Conservation (phyloP, 768 basidiomycete species). For the Hericium alpestre region DNA sequence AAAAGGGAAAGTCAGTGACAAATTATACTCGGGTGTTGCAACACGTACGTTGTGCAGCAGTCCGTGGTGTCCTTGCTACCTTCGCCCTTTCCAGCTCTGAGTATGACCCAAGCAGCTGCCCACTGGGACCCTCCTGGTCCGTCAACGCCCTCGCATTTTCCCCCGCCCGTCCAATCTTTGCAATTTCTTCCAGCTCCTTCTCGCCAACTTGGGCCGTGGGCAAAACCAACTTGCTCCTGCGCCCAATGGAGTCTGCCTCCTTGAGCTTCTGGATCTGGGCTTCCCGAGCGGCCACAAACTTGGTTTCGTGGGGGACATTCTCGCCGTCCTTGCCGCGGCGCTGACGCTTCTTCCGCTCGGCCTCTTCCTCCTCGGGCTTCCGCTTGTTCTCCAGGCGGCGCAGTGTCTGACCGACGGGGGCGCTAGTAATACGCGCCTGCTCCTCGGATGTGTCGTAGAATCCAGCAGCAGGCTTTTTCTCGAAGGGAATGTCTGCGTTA, state of each 20-base stretch:
- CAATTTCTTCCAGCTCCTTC: slow-evolving; percentile 90
- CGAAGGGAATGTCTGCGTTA: slow-evolving; percentile 97
- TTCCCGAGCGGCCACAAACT: slow-evolving; percentile 93
- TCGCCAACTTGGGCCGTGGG: slow-evolving; percentile 92
- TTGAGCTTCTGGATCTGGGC: slow-evolving; percentile 97
- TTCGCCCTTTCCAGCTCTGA: slow-evolving; percentile 78
- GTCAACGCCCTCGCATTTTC: slow-evolving; percentile 84
- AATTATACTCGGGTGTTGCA: slow-evolving; percentile 2
- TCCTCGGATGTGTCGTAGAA: slow-evolving; percentile 98
- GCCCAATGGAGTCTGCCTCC: slow-evolving; percentile 91
- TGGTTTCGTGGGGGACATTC: slow-evolving; percentile 61
- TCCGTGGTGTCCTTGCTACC: slow-evolving; percentile 91
- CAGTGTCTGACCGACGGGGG: slow-evolving; percentile 84
- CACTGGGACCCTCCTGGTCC: slow-evolving; percentile 75
- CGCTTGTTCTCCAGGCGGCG: slow-evolving; percentile 94
- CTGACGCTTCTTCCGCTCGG: slow-evolving; percentile 83
- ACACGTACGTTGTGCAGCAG: slow-evolving; percentile 72
- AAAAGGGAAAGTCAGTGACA: slow-evolving; percentile 4
- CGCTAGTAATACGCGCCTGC: slow-evolving; percentile 73
- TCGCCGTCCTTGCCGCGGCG: slow-evolving; percentile 66
- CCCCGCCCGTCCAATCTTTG: slow-evolving; percentile 91
- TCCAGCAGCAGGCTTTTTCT: slow-evolving; percentile 89
- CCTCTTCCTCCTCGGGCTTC: slow-evolving; percentile 88
- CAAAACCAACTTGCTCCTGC: slow-evolving; percentile 72
- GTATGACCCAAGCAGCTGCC: slow-evolving; percentile 84